Conservation (phyloP, 495 filamentous ascomycete genomes). For the Penicillium daleae region DNA sequence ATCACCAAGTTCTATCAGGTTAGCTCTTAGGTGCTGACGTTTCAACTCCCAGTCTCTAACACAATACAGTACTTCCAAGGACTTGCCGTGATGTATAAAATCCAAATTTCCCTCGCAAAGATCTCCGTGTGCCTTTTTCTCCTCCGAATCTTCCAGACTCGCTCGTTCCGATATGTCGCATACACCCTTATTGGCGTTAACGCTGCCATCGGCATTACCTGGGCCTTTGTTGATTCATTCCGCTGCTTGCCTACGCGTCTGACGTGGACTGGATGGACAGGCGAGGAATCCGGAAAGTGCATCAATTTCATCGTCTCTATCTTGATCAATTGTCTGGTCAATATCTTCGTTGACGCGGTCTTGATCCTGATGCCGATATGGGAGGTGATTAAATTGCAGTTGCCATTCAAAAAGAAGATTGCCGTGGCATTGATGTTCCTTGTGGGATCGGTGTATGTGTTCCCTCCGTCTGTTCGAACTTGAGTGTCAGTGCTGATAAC, state of each 20-base stretch:
- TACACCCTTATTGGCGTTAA: constrained; percentile 40
- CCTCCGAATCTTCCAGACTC: constrained; percentile 43
- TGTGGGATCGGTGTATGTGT: constrained; percentile 36
- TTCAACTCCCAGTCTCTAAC: not conserved
- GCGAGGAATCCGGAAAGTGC: constrained; percentile 27
- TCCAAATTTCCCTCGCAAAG: constrained; percentile 48
- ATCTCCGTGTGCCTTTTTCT: constrained; percentile 56
- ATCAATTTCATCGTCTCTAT: constrained; percentile 34
- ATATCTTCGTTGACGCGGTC: constrained; percentile 36
- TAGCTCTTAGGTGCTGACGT: not conserved
- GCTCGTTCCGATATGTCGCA: constrained; percentile 34
- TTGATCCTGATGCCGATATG: constrained; percentile 37
- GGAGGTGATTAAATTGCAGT: constrained; percentile 35
- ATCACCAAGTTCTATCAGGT: constrained; percentile 36
- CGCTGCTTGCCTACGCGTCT: constrained; percentile 40
- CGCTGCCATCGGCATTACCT: constrained; percentile 35
- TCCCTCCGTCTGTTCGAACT: not conserved
- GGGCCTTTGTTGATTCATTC: constrained; percentile 35
- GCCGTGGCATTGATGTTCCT: constrained; percentile 40
- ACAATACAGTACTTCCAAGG: constrained; percentile 33
- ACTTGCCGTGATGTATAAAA: constrained; percentile 36
- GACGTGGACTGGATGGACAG: constrained; percentile 37
- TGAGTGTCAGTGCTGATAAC: not conserved
- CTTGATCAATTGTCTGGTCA: constrained; percentile 35
- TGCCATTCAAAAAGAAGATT: constrained; percentile 36